Evolutionary conservation across 1,284 basidiomycete species (phyloP), one percentile per base, ranked within the genome.

Genomic region (Trametes pubescens): DNA sequence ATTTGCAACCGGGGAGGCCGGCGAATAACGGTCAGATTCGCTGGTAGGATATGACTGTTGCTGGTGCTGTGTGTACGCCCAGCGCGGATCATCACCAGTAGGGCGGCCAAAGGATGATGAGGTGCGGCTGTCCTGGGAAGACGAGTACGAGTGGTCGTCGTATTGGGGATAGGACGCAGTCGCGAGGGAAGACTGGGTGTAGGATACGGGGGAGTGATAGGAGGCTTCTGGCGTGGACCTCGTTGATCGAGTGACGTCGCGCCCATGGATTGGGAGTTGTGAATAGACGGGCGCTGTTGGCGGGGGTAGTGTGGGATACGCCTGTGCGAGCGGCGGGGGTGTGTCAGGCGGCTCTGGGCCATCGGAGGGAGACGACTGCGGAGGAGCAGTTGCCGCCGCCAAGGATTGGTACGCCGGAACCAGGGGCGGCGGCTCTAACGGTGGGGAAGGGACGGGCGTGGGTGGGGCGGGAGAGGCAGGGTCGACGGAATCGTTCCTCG

Each of bases 291-390:
- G 65, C 48, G 70, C 61, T 49, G 65, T 55, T 21, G 61, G 65
- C 54, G 63, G 65, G 10, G 62, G 62, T 62, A 68, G 51, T 13
- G 67, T 61, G 63, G 64, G 61, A 38, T 65, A 68, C n/a, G 66
- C 65, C 5, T 57, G 68, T 1, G 65, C 65, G 35, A 75, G 69
- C 13, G 74, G 74, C 13, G 75, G 75, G n/a, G 75, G 74, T 0
- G 75, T 73, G 63, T 76, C 68, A 5, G 76, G 75, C 35, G 74
- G 70, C 49, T 73, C 70, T 10, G 69, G 71, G 43, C 66, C 34
- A 18, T 51, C 49, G 22, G 52, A 16, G 3, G 14, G 22, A 1
- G 55, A 24, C 21, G 40, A 21, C 44, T 37, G 55, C 24, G 59
- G 8, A 24, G 57, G 21, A 11, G 44, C 51, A 0, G 51, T 43